phyloP scores from a whole-genome alignment of 768 basidiomycete genomes.

The Mycena belliarum region DNA sequence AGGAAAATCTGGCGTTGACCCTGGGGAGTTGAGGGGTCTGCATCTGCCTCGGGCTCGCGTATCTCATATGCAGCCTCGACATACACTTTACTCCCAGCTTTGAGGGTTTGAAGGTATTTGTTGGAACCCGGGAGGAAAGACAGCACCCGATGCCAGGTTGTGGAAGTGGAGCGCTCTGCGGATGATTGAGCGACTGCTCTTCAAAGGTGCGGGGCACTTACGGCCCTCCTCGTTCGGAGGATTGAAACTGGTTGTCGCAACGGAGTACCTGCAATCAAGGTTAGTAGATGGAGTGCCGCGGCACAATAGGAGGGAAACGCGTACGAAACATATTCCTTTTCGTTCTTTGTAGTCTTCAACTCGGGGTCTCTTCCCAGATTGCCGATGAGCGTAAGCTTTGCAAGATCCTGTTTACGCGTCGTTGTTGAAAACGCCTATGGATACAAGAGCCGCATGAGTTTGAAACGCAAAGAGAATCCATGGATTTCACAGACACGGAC shows the following conservation, averaged over 20 bases:
- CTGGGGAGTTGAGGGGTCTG: slow-evolving; percentile 65
- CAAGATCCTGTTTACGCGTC: slow-evolving; percentile 58
- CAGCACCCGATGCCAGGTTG: slow-evolving; percentile 77
- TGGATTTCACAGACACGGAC: not conserved
- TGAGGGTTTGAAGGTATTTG: slow-evolving; percentile 62
- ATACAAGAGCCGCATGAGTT: not conserved
- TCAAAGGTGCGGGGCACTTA: slow-evolving; percentile 32
- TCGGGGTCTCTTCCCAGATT: slow-evolving; percentile 73
- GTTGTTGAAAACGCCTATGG: slow-evolving; percentile 65
- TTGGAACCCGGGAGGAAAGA: slow-evolving; percentile 69
- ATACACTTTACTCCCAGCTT: slow-evolving; percentile 74
- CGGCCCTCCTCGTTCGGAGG: slow-evolving; percentile 64
- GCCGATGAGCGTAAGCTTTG: slow-evolving; percentile 79
- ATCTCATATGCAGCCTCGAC: slow-evolving; percentile 81
- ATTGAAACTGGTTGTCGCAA: slow-evolving; percentile 70
- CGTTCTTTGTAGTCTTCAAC: slow-evolving; percentile 62
- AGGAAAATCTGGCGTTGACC: slow-evolving; percentile 84
- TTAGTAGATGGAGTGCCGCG: not conserved
- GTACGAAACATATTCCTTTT: slow-evolving; percentile 78
- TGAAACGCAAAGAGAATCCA: not conserved
- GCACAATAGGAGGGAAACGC: slow-evolving; percentile 29
- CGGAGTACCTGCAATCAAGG: slow-evolving; percentile 56
- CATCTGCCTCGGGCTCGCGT: slow-evolving; percentile 65
- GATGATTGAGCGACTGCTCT: not conserved
- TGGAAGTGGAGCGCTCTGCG: slow-evolving; percentile 33